Base-by-base conservation (phyloP, 2,329 filamentous ascomycete genomes). In the Aspergillus spinulosporus region DNA sequence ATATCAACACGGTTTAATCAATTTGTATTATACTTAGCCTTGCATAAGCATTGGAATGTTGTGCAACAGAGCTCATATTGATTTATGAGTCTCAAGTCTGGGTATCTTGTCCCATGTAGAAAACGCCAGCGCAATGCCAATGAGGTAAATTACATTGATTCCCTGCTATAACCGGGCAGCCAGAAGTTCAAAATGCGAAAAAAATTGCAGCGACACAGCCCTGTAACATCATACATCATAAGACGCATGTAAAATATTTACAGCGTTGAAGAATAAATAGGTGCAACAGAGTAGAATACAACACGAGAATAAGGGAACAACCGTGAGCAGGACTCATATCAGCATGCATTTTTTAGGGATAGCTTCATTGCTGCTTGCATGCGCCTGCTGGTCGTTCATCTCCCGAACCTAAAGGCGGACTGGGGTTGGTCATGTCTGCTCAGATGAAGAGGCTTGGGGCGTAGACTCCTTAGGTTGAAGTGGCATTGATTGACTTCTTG, bases 41-140 rank as follows among this genome's bases (percentile, higher is more conserved):
- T 5, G 14, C 11, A 14, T 47, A 48, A 6, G 11, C 12, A 15
- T 4, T n/a, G 7, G 9, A 21, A 21, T 21, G 21, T 21, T 21
- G 21, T 21, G 21, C 21, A 21, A 21, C 21, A 21, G 32, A 47
- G 32, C 34, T 12, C 40, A 26, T 37, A 31, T 47, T 47, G 26
- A 42, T 49, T 28, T 39, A 43, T 32, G 5, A 7, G 11, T 52
- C 46, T 46, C 32, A 39, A n/a, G 32, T 46, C 11, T 21, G 37
- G 50, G 50, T 52, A 52, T 52, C 50, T 52, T 39, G 9, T 14
- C 21, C 28, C 31, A 45, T 32, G 15, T 9, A 12, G 14, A 49
- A 49, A 54, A 54, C 52, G 45, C 44, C 44, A 42, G 31, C 12
- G n/a, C 28, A 21, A 32, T 54, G 39, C 12, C 42, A 42, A 11